Conservation (phyloP, 208 protist genomes). For the Histomonas meleagridis region DNA sequence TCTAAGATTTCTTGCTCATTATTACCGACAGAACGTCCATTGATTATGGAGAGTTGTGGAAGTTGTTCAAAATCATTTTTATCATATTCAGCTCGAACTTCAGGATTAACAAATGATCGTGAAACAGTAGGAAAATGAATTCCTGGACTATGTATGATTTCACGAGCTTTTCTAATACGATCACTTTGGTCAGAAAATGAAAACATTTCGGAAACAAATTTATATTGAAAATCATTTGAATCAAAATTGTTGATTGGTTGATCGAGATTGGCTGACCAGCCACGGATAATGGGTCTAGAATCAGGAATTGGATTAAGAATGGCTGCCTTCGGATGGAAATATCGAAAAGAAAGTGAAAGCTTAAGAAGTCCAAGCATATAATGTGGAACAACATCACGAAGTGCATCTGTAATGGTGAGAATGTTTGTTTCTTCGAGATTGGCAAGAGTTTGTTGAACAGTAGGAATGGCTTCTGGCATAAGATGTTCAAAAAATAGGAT, state of each 20-base stretch:
- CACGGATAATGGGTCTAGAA: background rate
- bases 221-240: background rate
- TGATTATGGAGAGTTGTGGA: background rate
- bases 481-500: background rate
- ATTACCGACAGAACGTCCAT: background rate
- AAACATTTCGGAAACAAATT: background rate
- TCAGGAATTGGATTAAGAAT: background rate
- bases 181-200: background rate
- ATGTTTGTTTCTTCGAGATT: too few relatives aligned
- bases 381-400: background rate
- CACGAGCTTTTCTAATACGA: background rate
- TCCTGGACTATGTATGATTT: background rate
- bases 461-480: background rate
- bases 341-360: background rate
- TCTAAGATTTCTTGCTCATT: background rate
- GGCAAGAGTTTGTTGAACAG: background rate
- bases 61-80: background rate
- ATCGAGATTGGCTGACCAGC: background rate
- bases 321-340: conserved; percentile 5
- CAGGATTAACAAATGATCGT: background rate
- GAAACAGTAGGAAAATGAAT: background rate
- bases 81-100: background rate
- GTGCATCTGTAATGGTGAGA: too few relatives aligned
- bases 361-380: background rate
- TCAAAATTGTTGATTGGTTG: background rate